Percentiles rank a stretch among this genome's conserved stretches.
Conservation (phyloP, 345 rosid genomes). For the Nasturtium officinale region DNA sequence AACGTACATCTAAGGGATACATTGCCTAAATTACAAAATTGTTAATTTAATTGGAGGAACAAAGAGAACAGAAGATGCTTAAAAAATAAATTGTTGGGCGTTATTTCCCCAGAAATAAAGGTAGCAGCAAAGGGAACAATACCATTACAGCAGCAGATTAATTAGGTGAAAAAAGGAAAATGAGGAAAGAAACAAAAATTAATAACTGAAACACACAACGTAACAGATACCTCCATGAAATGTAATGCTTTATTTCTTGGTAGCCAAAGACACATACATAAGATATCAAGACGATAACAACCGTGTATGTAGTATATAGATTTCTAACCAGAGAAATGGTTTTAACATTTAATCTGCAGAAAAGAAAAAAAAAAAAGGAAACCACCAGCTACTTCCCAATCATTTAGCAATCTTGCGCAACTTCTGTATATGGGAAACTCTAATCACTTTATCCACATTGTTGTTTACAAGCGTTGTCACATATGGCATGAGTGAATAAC, state of each 20-base stretch:
- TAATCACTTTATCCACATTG: not conserved
- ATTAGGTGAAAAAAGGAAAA: no score
- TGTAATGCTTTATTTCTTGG: constrained; percentile 1
- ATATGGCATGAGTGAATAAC: not conserved
- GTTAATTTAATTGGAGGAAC: no score
- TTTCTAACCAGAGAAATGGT: not conserved
- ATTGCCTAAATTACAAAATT: no score
- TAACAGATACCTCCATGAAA: not conserved
- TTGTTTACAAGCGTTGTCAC: not conserved
- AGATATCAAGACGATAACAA: not conserved
- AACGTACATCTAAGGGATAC: no score
- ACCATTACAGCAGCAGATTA: no score
- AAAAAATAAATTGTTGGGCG: not conserved
- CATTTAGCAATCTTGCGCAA: not conserved
- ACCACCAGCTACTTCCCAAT: not conserved
- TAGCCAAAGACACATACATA: not conserved
- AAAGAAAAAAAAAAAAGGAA: not conserved
- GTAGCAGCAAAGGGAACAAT: not conserved
- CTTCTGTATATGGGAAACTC: not conserved
- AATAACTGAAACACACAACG: no score
- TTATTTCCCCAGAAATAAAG: not conserved
- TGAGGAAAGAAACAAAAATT: no score
- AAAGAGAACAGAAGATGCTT: no score
- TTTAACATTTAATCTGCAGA: not conserved
- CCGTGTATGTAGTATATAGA: not conserved